Conservation (phyloP, 176 grass and related monocot species). For the Neostapfia colusana region DNA sequence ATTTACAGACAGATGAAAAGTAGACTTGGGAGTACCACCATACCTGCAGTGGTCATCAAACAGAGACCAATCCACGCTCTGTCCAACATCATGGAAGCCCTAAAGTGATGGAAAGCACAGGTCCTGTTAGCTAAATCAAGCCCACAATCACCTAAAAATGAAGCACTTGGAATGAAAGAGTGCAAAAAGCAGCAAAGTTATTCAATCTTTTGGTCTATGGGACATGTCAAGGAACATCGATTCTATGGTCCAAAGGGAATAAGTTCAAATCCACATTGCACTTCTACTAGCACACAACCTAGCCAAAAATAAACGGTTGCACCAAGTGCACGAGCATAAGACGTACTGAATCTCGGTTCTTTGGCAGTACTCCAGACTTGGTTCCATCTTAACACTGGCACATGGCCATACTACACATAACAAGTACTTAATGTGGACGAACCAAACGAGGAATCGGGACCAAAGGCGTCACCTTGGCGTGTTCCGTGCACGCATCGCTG, state of each 20-base stretch:
- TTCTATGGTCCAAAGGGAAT: neutral
- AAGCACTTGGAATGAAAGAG: neutral
- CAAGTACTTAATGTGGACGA: neutral
- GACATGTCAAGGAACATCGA: neutral
- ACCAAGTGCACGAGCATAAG: neutral
- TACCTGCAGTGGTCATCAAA: constrained; percentile 52
- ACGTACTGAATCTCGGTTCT: constrained; percentile 4
- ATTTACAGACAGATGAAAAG: constrained; percentile 10
- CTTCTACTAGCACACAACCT: neutral
- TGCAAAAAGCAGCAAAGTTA: neutral
- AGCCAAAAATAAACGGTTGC: neutral
- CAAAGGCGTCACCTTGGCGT: constrained; percentile 49
- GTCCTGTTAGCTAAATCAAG: constrained; percentile 23
- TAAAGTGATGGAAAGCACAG: constrained; percentile 18
- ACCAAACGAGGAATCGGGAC: neutral
- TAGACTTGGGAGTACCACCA: neutral
- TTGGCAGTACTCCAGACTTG: neutral
- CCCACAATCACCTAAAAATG: neutral
- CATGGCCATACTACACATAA: neutral
- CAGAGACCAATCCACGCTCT: constrained; percentile 52
- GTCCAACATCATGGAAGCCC: constrained; percentile 65
- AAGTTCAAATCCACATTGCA: neutral
- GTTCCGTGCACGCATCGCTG: constrained; percentile 61
- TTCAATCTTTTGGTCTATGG: neutral
- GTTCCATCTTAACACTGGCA: neutral